Evolutionary conservation across 768 basidiomycete species (phyloP), one percentile per base, ranked within the genome.

Genomic region (Phanerodontia chrysosporium): DNA sequence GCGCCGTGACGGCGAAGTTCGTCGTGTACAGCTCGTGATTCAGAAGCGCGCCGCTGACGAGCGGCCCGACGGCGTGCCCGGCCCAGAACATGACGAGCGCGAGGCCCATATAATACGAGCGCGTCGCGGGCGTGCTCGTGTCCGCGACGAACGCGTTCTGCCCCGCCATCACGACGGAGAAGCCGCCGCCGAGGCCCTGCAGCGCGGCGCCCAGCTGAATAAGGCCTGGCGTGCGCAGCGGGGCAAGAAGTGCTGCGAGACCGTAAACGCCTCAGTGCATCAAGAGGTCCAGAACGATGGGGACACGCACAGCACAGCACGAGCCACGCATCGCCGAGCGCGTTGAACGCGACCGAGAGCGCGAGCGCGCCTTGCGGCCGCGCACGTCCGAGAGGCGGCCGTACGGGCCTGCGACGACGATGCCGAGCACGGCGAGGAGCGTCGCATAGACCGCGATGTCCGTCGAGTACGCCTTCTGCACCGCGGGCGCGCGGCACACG

Each of bases 141-240:
- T 51, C 49, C 22, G 51, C 49, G 12, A 58, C n/a, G 49, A 44
- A 58, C 6, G 58, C 51, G 13, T 32, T 32, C 14, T 58, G 58
- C 5, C 51, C 58, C 18, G 58, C 58, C 16, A 39, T 48, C 14
- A 30, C 25, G 30, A 51, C 49, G 22, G 27, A 5, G 21, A 44
- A 36, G 28, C 36, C 39, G 30, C 58, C 58, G 14, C 58, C 51
- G 16, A 58, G 16, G 14, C 58, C 58, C 35, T 58, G 32, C 5
- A 53, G n/a, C 12, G 53, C 30, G 2, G 49, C 51, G 28, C 22
- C 49, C 1, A 58, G 24, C 22, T 42, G 53, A 10, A 55, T 18
- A 13, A 51, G 13, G 30, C 29, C 14, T 1, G 51, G 30, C 5
- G 25, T 32, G n/a, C 51, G 51, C 28, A 32, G 29, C 12, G 30